Conservation (phyloP, 768 basidiomycete species). For the Lentinula edodes region DNA sequence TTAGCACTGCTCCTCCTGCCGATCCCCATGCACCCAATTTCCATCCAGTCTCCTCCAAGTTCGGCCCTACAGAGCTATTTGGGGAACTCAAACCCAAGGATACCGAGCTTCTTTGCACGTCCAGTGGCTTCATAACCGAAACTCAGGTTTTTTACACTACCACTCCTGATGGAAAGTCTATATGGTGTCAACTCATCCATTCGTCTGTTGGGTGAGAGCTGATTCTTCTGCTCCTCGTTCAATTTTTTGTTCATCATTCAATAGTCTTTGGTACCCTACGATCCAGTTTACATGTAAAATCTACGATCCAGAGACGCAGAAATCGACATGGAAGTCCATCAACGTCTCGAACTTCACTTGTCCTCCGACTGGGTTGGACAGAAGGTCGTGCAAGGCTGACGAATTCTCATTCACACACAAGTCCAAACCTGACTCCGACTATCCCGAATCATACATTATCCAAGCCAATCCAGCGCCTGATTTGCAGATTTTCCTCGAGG, state of each 20-base stretch:
- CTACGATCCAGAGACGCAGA: slow-evolving; percentile 70
- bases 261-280: slow-evolving; percentile 87
- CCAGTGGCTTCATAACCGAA: slow-evolving; percentile 81
- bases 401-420: slow-evolving; percentile 75
- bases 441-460: slow-evolving; percentile 75
- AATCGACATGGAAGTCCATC: slow-evolving; percentile 79
- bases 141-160: slow-evolving; percentile 86
- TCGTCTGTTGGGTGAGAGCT: slow-evolving; percentile 77
- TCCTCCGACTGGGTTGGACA: slow-evolving; percentile 74
- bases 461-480: slow-evolving; percentile 74
- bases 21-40: slow-evolving; percentile 75
- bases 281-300: slow-evolving; percentile 93
- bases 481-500: slow-evolving; percentile 72
- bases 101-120: slow-evolving; percentile 74
- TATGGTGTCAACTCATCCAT: slow-evolving; percentile 86
- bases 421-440: slow-evolving; percentile 45
- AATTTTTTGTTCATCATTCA: slow-evolving; percentile 4
- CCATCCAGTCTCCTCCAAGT: slow-evolving; percentile 68
- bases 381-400: slow-evolving; percentile 81
- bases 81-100: slow-evolving; percentile 76
- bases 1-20: slow-evolving; percentile 48
- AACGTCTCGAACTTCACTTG: slow-evolving; percentile 78
- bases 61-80: slow-evolving; percentile 51
- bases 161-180: slow-evolving; percentile 68
- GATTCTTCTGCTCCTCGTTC: slow-evolving; percentile 4